phyloP scores from a whole-genome alignment of 2,329 filamentous ascomycete genomes.

The Neoscytalidium dimidiatum region DNA sequence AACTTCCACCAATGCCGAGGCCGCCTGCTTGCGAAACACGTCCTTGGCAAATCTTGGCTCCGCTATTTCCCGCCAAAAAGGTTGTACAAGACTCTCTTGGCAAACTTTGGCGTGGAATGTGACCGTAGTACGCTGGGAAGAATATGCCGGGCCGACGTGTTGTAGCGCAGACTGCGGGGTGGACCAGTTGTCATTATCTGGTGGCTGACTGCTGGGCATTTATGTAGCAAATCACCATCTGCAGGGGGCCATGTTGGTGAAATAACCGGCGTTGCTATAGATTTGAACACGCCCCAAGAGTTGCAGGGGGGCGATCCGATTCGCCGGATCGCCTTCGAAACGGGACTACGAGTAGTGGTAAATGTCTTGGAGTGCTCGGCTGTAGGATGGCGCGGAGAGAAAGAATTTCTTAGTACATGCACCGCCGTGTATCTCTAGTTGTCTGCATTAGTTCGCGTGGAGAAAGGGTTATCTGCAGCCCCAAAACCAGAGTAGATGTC shows the following conservation, averaged over 20 bases:
- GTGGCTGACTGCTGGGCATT: not conserved
- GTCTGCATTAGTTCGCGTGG: not conserved
- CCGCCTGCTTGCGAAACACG: not conserved
- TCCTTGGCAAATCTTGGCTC: not conserved
- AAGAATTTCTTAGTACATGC: too few species aligned
- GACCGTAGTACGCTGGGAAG: not conserved
- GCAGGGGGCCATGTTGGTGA: not conserved
- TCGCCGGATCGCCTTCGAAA: too few species aligned
- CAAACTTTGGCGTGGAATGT: not conserved
- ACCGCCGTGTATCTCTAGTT: too few species aligned
- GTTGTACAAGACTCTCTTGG: not conserved
- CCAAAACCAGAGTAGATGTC: not conserved
- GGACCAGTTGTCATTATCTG: not conserved
- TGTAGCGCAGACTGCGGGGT: not conserved
- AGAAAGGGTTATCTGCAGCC: not conserved
- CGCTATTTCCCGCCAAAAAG: not conserved
- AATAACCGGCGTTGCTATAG: not conserved
- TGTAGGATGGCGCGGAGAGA: too few species aligned
- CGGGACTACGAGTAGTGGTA: too few species aligned
- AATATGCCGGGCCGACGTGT: not conserved
- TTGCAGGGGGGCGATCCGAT: not conserved
- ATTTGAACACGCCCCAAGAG: not conserved
- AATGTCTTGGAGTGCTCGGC: too few species aligned
- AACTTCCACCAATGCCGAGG: slow-evolving; percentile 6
- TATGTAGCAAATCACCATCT: not conserved